Percentiles rank a stretch among this genome's conserved stretches.
phyloP scores from a whole-genome alignment of 805 yeast species.

The Hanseniaspora lachancei region DNA sequence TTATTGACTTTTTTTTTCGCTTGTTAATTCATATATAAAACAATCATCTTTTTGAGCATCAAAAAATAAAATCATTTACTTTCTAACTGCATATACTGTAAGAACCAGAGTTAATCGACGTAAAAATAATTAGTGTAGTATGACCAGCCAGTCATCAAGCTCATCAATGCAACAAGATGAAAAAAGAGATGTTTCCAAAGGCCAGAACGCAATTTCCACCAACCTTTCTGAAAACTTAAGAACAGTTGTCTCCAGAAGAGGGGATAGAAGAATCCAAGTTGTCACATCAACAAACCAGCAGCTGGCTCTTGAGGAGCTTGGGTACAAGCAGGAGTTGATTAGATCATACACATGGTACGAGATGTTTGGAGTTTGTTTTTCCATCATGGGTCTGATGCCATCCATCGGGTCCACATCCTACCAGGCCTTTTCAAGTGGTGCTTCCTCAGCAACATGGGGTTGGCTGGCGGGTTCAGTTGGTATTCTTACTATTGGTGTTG shows the following conservation, averaged over 20 bases:
- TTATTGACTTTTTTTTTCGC: neutral
- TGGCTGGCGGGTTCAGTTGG: slow-evolving; percentile 48
- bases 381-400: slow-evolving; percentile 55
- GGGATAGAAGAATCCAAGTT: slow-evolving; percentile 17
- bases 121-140: neutral
- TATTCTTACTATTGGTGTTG: slow-evolving; percentile 40
- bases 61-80: too few species aligned
- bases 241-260: slow-evolving; percentile 16
- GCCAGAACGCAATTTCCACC: neutral
- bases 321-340: slow-evolving; percentile 53
- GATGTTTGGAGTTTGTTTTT: slow-evolving; percentile 54
- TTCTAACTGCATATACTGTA: too few species aligned
- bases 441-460: slow-evolving; percentile 50
- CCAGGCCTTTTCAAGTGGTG: slow-evolving; percentile 35
- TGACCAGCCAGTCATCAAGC: neutral
- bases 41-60: too few species aligned
- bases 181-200: neutral
- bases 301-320: slow-evolving; percentile 29
- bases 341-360: slow-evolving; percentile 47
- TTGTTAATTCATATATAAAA: neutral
- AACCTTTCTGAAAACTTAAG: slow-evolving; percentile 12
- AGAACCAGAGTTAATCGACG: too few species aligned
- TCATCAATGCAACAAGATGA: neutral
- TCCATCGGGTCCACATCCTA: slow-evolving; percentile 37
- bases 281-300: slow-evolving; percentile 18